phyloP scores from a whole-genome alignment of 192 early-diverging fungal species.

The Obelidium mucronatum region DNA sequence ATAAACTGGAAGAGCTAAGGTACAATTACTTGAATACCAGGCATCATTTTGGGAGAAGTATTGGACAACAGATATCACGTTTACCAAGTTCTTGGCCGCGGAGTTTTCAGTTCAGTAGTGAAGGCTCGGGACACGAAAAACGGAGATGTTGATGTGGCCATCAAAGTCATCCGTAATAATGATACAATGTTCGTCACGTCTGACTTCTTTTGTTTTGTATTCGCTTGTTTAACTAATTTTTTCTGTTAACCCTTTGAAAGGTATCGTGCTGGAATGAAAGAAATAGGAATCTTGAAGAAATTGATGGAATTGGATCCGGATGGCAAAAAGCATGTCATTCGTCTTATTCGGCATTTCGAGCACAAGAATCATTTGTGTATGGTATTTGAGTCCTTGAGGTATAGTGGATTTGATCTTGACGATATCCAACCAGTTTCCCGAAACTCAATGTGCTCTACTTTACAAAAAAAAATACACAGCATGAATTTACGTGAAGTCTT shows the following conservation, averaged over 20 bases:
- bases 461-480: conserved; percentile 36
- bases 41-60: conserved; percentile 84
- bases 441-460: background rate
- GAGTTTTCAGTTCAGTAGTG: conserved; percentile 95
- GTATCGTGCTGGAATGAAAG: conserved; percentile 87
- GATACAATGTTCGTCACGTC: conserved; percentile 77
- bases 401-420: conserved; percentile 6
- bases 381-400: conserved; percentile 93
- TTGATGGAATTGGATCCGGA: conserved; percentile 84
- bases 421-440: background rate
- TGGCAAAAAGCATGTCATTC: conserved; percentile 88
- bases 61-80: conserved; percentile 89
- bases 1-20: no score
- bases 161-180: conserved; percentile 96
- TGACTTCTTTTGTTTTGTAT: background rate
- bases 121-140: conserved; percentile 82
- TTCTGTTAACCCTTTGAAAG: conserved; percentile 37
- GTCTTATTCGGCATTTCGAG: conserved; percentile 84
- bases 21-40: no score
- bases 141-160: conserved; percentile 81
- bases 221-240: background rate
- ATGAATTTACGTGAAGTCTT: conserved; percentile 93
- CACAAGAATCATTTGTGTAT: conserved; percentile 91
- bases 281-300: conserved; percentile 88
- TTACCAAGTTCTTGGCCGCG: conserved; percentile 84